Evolutionary conservation across 805 yeast species (phyloP).

Genomic region (Grigorovia jiainica): DNA sequence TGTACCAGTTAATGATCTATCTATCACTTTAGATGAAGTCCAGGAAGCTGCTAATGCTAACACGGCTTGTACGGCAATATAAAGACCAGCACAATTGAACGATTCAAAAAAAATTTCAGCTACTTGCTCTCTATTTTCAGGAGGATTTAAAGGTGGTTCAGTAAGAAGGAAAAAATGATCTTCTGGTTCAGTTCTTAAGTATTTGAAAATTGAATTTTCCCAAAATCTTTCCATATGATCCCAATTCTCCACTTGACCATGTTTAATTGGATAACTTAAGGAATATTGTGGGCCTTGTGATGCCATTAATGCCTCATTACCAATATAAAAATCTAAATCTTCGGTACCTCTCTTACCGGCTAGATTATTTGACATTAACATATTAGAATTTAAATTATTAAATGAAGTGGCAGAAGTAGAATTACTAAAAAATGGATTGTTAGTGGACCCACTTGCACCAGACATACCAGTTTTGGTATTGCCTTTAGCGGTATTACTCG

Average conservation of each 20-base stretch:
- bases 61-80: slow-evolving; percentile 97
- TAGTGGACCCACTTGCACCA: slow-evolving; percentile 12
- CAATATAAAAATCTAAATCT: slow-evolving; percentile 88
- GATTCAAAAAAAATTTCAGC: slow-evolving; percentile 91
- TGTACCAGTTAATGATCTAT: slow-evolving; percentile 93
- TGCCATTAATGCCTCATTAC: slow-evolving; percentile 88
- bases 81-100: slow-evolving; percentile 85
- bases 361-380: slow-evolving; percentile 32
- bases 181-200: slow-evolving; percentile 92
- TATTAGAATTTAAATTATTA: slow-evolving; percentile 18
- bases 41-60: slow-evolving; percentile 96
- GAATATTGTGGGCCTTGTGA: slow-evolving; percentile 88
- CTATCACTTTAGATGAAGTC: slow-evolving; percentile 86
- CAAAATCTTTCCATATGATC: slow-evolving; percentile 97
- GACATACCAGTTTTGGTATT: slow-evolving; percentile 32
- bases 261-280: slow-evolving; percentile 85
- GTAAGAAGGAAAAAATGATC: slow-evolving; percentile 92
- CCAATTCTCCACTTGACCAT: slow-evolving; percentile 99
- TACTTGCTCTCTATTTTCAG: slow-evolving; percentile 85
- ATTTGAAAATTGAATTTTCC: slow-evolving; percentile 83
- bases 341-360: slow-evolving; percentile 80
- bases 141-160: slow-evolving; percentile 97
- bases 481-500: slow-evolving; percentile 25
- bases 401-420: slow-evolving; percentile 31
- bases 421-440: slow-evolving; percentile 26